Evolutionary conservation across 805 yeast genomes (phyloP).

Genomic region (Wickerhamiella nectarea): DNA sequence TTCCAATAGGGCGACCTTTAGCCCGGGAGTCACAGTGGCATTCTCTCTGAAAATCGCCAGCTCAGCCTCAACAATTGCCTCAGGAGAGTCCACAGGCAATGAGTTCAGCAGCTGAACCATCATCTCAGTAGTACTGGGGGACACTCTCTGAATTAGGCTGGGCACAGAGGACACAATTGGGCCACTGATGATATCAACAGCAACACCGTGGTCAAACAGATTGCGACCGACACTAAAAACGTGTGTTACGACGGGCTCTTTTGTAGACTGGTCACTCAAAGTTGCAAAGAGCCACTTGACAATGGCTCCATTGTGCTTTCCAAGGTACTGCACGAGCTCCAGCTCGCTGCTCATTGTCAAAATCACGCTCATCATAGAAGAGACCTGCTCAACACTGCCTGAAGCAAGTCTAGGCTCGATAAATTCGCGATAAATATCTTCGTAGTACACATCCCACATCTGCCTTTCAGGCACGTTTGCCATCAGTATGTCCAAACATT

Average conservation of each 20-base stretch:
- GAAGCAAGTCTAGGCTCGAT: slow-evolving; percentile 50
- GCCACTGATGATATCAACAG: not conserved
- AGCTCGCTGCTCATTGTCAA: slow-evolving; percentile 40
- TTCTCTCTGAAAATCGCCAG: slow-evolving; percentile 45
- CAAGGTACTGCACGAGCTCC: slow-evolving; percentile 38
- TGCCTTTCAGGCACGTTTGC: slow-evolving; percentile 35
- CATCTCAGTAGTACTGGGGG: slow-evolving; percentile 10
- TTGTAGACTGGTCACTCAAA: slow-evolving; percentile 42
- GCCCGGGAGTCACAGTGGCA: slow-evolving; percentile 36
- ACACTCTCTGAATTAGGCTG: slow-evolving; percentile 11
- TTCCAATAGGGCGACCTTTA: slow-evolving; percentile 43
- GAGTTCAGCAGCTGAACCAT: slow-evolving; percentile 18
- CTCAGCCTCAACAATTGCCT: slow-evolving; percentile 41
- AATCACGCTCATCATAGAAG: slow-evolving; percentile 58
- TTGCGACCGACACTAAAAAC: slow-evolving; percentile 36
- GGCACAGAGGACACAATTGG: not conserved
- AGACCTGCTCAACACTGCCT: slow-evolving; percentile 74
- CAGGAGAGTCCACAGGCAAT: slow-evolving; percentile 39
- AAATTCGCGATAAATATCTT: slow-evolving; percentile 39
- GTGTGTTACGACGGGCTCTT: slow-evolving; percentile 51
- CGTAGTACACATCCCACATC: slow-evolving; percentile 41
- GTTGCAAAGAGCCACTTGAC: slow-evolving; percentile 42
- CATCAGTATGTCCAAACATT: slow-evolving; percentile 46
- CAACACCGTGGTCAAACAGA: slow-evolving; percentile 10
- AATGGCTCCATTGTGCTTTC: slow-evolving; percentile 42